Evolutionary conservation across 1,284 basidiomycete species (phyloP).

Genomic region (Termitomyces sp.): DNA sequence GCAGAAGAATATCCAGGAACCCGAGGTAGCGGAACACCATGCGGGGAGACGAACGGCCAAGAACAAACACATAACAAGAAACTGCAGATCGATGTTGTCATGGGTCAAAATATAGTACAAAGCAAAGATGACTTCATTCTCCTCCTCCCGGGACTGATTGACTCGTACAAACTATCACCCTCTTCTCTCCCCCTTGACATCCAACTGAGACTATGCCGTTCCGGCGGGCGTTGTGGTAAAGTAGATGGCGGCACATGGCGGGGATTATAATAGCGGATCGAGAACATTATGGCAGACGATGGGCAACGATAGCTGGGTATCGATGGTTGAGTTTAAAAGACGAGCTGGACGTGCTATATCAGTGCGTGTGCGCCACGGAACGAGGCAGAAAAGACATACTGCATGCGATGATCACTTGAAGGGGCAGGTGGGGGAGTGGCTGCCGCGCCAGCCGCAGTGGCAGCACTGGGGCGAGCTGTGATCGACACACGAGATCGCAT

Average conservation of each 20-base stretch:
- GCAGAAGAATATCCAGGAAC: slow-evolving; percentile 21
- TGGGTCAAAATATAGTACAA: slow-evolving; percentile 25
- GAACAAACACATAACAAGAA: slow-evolving; percentile 19
- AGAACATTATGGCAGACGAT: slow-evolving; percentile 19
- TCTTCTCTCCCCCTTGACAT: slow-evolving; percentile 5
- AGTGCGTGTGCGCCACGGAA: slow-evolving; percentile 8
- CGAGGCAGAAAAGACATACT: slow-evolving; percentile 10
- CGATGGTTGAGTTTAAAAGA: neutral
- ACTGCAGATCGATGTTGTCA: slow-evolving; percentile 20
- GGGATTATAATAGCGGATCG: slow-evolving; percentile 18
- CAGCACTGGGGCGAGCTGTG: slow-evolving; percentile 64
- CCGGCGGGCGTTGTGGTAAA: slow-evolving; percentile 16
- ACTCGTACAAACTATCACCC: slow-evolving; percentile 19
- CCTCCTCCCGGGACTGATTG: slow-evolving; percentile 14
- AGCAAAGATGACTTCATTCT: slow-evolving; percentile 30
- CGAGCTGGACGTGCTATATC: neutral
- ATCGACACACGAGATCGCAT: slow-evolving; percentile 25
- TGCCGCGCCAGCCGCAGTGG: slow-evolving; percentile 68
- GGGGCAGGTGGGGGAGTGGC: slow-evolving; percentile 62
- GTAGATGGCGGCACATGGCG: slow-evolving; percentile 14
- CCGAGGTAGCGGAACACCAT: slow-evolving; percentile 20
- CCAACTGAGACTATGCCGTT: slow-evolving; percentile 13
- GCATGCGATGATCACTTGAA: slow-evolving; percentile 39
- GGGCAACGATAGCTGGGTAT: slow-evolving; percentile 14
- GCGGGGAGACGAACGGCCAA: too few species aligned